Conservation (phyloP, 208 protist genomes). For the Lotmaria passim region DNA sequence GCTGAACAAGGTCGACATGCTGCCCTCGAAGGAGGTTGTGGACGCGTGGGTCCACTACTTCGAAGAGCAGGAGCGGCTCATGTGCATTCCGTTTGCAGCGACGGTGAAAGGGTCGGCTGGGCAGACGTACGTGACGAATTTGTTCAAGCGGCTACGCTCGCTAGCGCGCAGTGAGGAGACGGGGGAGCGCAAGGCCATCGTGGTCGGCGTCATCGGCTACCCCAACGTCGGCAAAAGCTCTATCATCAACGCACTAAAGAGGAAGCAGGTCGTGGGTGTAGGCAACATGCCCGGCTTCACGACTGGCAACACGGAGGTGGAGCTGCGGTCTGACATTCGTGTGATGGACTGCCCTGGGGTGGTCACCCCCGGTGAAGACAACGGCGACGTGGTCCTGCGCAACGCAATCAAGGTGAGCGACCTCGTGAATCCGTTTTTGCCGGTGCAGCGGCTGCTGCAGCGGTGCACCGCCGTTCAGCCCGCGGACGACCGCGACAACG, state of each 20-base stretch:
- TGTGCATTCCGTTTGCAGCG: conserved; percentile 89
- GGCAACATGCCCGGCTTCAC: conserved; percentile 96
- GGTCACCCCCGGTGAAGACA: conserved; percentile 88
- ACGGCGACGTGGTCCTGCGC: conserved; percentile 93
- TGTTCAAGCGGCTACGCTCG: conserved; percentile 94
- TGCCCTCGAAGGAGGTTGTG: conserved; percentile 93
- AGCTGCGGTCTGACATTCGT: conserved; percentile 96
- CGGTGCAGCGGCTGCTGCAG: conserved; percentile 92
- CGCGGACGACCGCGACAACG: conserved; percentile 52
- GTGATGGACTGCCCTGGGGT: conserved; percentile 98
- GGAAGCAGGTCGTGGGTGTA: conserved; percentile 89
- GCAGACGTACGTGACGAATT: conserved; percentile 68
- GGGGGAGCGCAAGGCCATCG: conserved; percentile 88
- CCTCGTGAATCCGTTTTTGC: conserved; percentile 90
- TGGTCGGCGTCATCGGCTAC: conserved; percentile 98
- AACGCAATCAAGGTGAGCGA: conserved; percentile 96
- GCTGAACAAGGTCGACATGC: conserved; percentile 98
- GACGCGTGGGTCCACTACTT: conserved; percentile 89
- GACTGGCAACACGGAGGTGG: conserved; percentile 94
- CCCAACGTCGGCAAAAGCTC: conserved; percentile 98
- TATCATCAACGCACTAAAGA: conserved; percentile 98
- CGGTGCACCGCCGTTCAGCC: conserved; percentile 70
- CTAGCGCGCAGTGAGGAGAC: conserved; percentile 81
- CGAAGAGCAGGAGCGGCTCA: conserved; percentile 75
- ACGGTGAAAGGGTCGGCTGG: conserved; percentile 70